Evolutionary conservation across 331 rosid species (phyloP), one percentile per base, ranked within the genome.

Genomic region (Cydonia oblonga): DNA sequence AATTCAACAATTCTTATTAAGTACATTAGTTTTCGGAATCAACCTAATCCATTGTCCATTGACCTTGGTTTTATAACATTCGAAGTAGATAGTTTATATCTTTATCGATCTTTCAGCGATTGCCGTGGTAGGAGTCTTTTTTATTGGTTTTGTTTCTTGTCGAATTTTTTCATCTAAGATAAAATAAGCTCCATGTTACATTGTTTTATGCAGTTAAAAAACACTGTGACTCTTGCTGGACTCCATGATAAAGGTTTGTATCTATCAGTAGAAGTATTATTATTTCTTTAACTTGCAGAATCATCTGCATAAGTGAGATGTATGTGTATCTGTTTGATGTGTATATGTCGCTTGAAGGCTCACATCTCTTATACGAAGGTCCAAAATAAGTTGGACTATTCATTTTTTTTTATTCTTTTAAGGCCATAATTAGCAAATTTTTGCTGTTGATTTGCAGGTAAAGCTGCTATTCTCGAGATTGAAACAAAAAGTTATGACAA

Each of bases 381-480:
- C 35, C 64, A 59, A 59, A 23, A 59, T 24, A 11, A 53, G 59
- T n/a, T 5, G 16, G 24, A 8, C 26, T 22, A 1, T 56, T 56
- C 26, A 20, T 56, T 9, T 40, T 9, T 40, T 11, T 29, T 4
- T 3, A 56, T 62, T 62, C 42, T 25, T 33, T 23, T 23, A 56
- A 70, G 16, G 33, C 44, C 16, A 58, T 14, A 4, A 33, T 38
- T 15, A 58, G 26, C 16, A 40, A 4, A 38, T 19, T 56, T 13
- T 46, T 13, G 15, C 64, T 25, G 25, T 14, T 28, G 18, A 7
- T 76, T 73, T 81, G 62, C 86, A 95, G 98, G 97, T 42, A 95
- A 95, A 89, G 97, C 98, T 54, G 97, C 97, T 74, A 84, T 91
- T 42, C 75, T 95, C 75, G 99, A 95, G 91, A 56, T 86, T 74